A percentile compares a stretch with the other conserved stretches of the same genome.
Conservation (phyloP, 139 green algal species). For the Chlorella sorokiniana region DNA sequence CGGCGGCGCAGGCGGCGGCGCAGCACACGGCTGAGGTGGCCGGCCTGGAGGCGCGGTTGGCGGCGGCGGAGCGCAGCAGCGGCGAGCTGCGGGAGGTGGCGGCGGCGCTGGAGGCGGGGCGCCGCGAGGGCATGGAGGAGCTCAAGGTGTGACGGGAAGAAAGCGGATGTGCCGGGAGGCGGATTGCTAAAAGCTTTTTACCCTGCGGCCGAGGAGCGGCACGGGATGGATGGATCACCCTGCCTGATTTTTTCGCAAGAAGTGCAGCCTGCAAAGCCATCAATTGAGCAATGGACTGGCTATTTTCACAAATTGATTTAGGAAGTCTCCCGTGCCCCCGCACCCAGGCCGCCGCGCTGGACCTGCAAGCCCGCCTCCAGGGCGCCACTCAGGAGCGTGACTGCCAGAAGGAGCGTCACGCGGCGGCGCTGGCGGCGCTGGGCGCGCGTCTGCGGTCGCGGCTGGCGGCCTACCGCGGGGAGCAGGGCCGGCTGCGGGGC, state of each 20-base stretch:
- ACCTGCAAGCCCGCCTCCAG: conserved; percentile 9
- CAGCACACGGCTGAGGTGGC: conserved; percentile 13
- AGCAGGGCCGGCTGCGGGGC: neutral
- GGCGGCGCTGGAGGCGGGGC: neutral
- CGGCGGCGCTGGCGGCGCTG: neutral
- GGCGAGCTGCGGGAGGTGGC: conserved; percentile 14
- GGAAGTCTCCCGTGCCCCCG: too few species aligned
- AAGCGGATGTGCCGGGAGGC: too few species aligned
- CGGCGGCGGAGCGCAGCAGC: conserved; percentile 17
- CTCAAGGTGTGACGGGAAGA: conserved; percentile 1
- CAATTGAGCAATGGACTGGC: too few species aligned
- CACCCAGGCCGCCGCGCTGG: neutral
- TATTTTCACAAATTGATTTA: too few species aligned
- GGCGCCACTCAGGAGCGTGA: conserved; percentile 10
- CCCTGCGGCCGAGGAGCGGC: too few species aligned
- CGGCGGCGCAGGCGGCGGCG: neutral
- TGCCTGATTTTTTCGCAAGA: neutral
- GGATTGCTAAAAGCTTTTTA: too few species aligned
- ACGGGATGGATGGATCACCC: too few species aligned
- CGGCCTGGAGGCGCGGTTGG: conserved; percentile 21
- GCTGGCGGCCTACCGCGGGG: neutral
- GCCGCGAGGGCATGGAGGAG: conserved; percentile 22
- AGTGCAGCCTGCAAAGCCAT: too few species aligned
- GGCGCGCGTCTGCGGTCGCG: neutral
- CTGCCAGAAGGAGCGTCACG: neutral